A percentile compares a stretch with the other conserved stretches of the same genome.
Evolutionary conservation across 805 yeast genomes (phyloP).

Genomic region (Cyberlindnera nakhonratchasimensis): DNA sequence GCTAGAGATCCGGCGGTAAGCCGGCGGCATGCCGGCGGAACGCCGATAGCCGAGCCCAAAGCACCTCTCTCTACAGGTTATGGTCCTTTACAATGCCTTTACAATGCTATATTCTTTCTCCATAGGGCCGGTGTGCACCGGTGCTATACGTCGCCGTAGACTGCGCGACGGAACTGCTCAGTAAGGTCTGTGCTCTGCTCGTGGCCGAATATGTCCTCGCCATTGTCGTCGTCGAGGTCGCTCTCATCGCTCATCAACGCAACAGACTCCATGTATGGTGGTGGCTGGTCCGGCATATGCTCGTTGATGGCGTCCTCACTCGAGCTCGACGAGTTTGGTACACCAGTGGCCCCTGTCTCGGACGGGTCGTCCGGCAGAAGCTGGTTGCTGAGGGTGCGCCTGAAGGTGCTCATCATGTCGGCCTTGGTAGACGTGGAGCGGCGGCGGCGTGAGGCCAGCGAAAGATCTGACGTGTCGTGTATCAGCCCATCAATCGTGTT

Average conservation of each 20-base stretch:
- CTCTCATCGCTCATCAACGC: conserved; percentile 27
- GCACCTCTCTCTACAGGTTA: neutral
- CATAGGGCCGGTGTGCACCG: neutral
- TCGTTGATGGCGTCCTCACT: conserved; percentile 2
- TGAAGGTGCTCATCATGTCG: conserved; percentile 16
- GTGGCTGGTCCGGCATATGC: conserved; percentile 28
- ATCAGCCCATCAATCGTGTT: conserved; percentile 25
- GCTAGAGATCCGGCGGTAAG: neutral
- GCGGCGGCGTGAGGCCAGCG: conserved; percentile 2
- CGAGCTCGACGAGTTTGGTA: neutral
- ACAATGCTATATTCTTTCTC: neutral
- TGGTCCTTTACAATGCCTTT: neutral
- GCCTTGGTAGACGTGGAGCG: conserved; percentile 11
- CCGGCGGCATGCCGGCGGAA: conserved; percentile 4
- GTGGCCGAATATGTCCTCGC: conserved; percentile 3
- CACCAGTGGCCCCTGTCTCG: conserved; percentile 3
- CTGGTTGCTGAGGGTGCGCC: conserved; percentile 8
- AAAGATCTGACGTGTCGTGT: conserved; percentile 8
- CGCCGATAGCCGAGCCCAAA: too few relatives aligned
- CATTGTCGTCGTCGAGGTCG: conserved; percentile 2
- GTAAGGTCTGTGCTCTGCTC: conserved; percentile 21
- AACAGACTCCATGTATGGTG: conserved; percentile 31
- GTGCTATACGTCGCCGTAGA: conserved; percentile 8
- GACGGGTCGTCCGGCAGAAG: neutral
- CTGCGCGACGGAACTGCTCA: conserved; percentile 20